Evolutionary conservation across 768 basidiomycete species (phyloP), one percentile per base, ranked within the genome.

Genomic region (Saitozyma sp.): DNA sequence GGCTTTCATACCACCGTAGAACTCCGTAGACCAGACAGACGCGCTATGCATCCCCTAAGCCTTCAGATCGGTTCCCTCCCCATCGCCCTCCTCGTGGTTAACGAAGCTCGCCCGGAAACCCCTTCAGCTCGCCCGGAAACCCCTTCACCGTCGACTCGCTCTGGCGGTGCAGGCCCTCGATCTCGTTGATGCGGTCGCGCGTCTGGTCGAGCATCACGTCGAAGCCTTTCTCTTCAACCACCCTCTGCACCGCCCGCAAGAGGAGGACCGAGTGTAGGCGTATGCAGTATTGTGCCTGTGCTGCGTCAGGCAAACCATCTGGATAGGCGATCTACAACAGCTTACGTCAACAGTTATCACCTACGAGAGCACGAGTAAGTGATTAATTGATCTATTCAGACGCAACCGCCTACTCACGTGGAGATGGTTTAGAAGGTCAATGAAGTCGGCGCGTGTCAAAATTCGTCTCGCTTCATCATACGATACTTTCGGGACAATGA

Each of bases 401-500:
- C 4, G 29, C 13, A 60, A 29, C 29, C 5, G 29, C 29, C 29
- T 2, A 76, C 82, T 54, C 54, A 89, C 88, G 63, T 78, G 74
- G 29, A 64, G 56, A 45, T 73, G 65, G 61, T 78, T 72, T 17
- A 80, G 59, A 16, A 66, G 85, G 76, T 88, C 89, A 68, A 94
- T 78, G 74, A 89, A 93, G 78, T 93, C 90, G 0, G 89, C 82
- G 13, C 91, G 82, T 3, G 90, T 91, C 91, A 89, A 90, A 56
- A 92, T 87, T 73, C 88, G 85, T 43, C 88, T 83, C 77, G 88
- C 88, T 67, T 83, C 84, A 81, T 87, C 87, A 86, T 83, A 84
- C 48, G 61, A 59, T 43, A 65, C 61, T 41, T 64, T 56, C 40
- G 65, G 56, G 11, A 68, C 13, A 49, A 60, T 56, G 9, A 60